These are phyloP conservation scores for Acanthamoeba castellanii DNA, from an alignment of 208 protist genomes.

Conservation along the genomic window DNA sequence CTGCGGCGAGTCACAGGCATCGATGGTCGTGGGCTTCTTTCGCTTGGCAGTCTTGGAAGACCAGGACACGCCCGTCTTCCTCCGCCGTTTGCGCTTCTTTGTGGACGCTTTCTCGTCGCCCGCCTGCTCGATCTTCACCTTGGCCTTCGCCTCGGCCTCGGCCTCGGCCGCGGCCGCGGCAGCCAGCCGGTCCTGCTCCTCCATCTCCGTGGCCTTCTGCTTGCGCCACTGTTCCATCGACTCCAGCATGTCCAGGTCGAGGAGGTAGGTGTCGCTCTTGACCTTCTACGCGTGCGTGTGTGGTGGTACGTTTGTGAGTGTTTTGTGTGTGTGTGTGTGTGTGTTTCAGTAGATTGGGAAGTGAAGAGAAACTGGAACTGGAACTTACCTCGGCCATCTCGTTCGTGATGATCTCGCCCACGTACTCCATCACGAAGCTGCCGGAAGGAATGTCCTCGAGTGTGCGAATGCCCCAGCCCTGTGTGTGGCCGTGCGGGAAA, in stretches of 20 bases:
- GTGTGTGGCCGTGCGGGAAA: too few species aligned
- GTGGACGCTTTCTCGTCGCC: too few species aligned
- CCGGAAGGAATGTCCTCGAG: conserved; percentile 23
- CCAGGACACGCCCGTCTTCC: too few species aligned
- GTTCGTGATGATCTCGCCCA: conserved; percentile 27
- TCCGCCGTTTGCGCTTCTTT: background rate
- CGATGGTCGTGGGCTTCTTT: too few species aligned
- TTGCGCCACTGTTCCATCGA: background rate
- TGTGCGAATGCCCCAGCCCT: conserved; percentile 45
- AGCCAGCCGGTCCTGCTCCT: background rate
- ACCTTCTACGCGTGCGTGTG: background rate
- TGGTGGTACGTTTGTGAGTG: too few species aligned
- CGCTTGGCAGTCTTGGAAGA: too few species aligned
- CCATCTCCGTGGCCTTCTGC: background rate
- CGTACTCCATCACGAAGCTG: conserved; percentile 53
- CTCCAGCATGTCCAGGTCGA: conserved; percentile 2
- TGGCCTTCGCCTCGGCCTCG: background rate
- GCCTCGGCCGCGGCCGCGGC: background rate
- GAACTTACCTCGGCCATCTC: background rate
- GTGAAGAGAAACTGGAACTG: background rate
- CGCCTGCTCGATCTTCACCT: background rate
- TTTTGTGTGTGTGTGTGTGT: too few species aligned
- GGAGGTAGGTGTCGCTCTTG: background rate
- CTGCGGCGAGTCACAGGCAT: too few species aligned
- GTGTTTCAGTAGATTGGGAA: too few species aligned